Conservation (phyloP, 352 stramenopile species). For the Globisporangium solare region DNA sequence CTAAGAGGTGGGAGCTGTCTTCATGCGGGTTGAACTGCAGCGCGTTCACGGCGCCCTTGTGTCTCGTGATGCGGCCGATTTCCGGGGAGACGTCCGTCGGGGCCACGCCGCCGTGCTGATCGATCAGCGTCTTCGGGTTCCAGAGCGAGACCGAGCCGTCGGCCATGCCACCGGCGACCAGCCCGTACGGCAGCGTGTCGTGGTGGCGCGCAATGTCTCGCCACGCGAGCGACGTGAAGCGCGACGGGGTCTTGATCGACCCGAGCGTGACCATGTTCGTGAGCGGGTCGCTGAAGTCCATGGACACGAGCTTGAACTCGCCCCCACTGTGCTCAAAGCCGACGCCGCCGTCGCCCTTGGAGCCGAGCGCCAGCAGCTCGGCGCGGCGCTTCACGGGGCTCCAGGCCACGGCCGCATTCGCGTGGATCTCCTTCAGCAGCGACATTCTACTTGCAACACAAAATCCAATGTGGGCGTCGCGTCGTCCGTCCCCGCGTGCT, state of each 20-base stretch:
- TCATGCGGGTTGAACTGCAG: slow-evolving; percentile 96
- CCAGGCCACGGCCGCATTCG: slow-evolving; percentile 86
- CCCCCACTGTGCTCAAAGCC: slow-evolving; percentile 98
- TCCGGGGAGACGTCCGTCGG: slow-evolving; percentile 39
- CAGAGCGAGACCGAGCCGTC: slow-evolving; percentile 96
- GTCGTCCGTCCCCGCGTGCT: background rate
- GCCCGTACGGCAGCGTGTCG: slow-evolving; percentile 76
- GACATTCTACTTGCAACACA: slow-evolving; percentile 47
- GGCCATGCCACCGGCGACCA: slow-evolving; percentile 96
- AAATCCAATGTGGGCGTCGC: background rate
- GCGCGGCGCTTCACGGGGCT: slow-evolving; percentile 70
- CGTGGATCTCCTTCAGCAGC: slow-evolving; percentile 89
- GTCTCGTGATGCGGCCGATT: slow-evolving; percentile 74
- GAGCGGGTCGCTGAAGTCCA: slow-evolving; percentile 83
- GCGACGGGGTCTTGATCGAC: slow-evolving; percentile 86
- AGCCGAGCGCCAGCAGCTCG: slow-evolving; percentile 83
- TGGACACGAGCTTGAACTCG: slow-evolving; percentile 95
- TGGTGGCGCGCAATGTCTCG: slow-evolving; percentile 77
- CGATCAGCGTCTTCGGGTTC: slow-evolving; percentile 90
- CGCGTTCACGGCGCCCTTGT: slow-evolving; percentile 90
- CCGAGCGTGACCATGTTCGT: slow-evolving; percentile 76
- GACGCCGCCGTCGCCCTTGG: slow-evolving; percentile 93
- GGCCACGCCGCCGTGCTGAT: slow-evolving; percentile 30
- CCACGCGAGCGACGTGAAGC: slow-evolving; percentile 95
- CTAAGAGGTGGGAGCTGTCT: slow-evolving; percentile 89